Evolutionary conservation across 257 asterid species (phyloP).

Genomic region (Solanum phureja): DNA sequence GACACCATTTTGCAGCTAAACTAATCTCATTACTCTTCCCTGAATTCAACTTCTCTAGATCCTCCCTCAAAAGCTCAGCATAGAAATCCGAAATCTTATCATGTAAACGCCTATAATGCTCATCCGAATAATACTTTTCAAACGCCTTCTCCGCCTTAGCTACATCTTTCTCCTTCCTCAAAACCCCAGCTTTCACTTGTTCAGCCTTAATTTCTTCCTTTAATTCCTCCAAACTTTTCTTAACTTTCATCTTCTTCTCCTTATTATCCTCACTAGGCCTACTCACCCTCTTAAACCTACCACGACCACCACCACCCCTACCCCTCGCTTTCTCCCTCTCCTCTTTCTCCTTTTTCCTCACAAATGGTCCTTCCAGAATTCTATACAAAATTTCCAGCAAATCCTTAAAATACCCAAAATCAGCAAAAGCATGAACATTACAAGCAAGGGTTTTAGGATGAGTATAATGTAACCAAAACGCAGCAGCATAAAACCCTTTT

Average conservation of each 20-base stretch:
- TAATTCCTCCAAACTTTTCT: neutral
- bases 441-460: conserved; percentile 33
- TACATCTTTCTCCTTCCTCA: conserved; percentile 15
- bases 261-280: neutral
- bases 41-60: conserved; percentile 18
- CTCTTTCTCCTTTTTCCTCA: neutral
- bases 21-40: conserved; percentile 20
- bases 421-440: conserved; percentile 12
- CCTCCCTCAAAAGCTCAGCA: conserved; percentile 27
- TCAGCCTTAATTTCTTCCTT: conserved; percentile 10
- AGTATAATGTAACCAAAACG: conserved; percentile 23
- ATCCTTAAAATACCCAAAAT: conserved; percentile 35
- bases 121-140: conserved; percentile 23
- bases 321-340: neutral
- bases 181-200: conserved; percentile 25
- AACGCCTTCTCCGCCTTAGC: conserved; percentile 24
- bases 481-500: conserved; percentile 25
- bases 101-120: conserved; percentile 27
- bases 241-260: conserved; percentile 14
- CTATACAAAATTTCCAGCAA: conserved; percentile 27
- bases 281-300: neutral
- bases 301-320: neutral
- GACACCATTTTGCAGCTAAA: conserved; percentile 57
- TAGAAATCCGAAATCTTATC: conserved; percentile 25
- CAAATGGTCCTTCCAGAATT: conserved; percentile 19